Evolutionary conservation across 1,284 basidiomycete species (phyloP).

Genomic region (Retiboletus flavoniger): DNA sequence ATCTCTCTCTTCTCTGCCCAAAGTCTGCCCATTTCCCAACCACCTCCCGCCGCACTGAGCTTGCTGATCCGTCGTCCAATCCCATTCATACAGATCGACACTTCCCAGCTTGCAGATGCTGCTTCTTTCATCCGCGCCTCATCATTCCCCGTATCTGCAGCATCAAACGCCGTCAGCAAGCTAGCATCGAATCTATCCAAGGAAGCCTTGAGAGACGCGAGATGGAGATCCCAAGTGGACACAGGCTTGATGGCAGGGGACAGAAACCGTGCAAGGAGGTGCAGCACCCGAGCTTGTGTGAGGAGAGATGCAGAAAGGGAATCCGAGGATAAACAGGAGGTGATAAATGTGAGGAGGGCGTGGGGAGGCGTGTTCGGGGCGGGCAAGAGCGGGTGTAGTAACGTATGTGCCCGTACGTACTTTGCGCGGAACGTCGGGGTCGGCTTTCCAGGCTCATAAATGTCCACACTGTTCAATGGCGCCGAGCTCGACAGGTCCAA

Average conservation of each 20-base stretch:
- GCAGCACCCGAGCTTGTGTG: conserved; percentile 61
- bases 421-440: conserved; percentile 44
- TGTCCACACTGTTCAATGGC: conserved; percentile 9
- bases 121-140: conserved; percentile 75
- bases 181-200: conserved; percentile 87
- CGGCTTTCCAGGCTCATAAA: conserved; percentile 23
- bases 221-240: conserved; percentile 59
- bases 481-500: conserved; percentile 22
- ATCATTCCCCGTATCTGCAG: conserved; percentile 63
- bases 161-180: conserved; percentile 82
- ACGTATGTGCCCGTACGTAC: conserved; percentile 64
- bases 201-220: conserved; percentile 68
- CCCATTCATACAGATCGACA: conserved; percentile 45
- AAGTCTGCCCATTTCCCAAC: conserved; percentile 89
- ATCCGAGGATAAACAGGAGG: conserved; percentile 32
- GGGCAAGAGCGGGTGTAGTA: conserved; percentile 60
- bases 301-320: conserved; percentile 41
- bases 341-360: conserved; percentile 55
- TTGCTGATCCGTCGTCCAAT: conserved; percentile 39
- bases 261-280: conserved; percentile 72
- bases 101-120: conserved; percentile 81
- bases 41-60: conserved; percentile 36
- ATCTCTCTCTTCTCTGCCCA: conserved; percentile 94
- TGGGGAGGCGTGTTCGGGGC: conserved; percentile 56
- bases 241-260: conserved; percentile 66